Base-by-base conservation (phyloP, 495 filamentous ascomycete species). In the Hypoxylon intermedium region DNA sequence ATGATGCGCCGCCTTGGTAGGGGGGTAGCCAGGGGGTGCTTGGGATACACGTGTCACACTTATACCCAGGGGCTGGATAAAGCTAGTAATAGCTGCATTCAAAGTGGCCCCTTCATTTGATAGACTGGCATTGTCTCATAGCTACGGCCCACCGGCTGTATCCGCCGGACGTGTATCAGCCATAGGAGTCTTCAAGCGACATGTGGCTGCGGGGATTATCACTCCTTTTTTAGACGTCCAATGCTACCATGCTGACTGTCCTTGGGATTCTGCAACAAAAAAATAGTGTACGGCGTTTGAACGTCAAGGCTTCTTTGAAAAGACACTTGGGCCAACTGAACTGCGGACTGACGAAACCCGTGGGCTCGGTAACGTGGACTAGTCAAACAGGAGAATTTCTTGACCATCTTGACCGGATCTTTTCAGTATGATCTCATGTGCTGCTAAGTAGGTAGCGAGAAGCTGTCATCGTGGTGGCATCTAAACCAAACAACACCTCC, bases 1-100 rank as follows among this genome's bases (percentile, higher is more conserved):
- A 48, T 48, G 18, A 13, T 16, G 24, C 13, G 24, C 20, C 13
- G 44, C n/a, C 16, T 2, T 47, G 19, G 46, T 36, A 36, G 31
- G 16, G 1, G n/a, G 4, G 30, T 13, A 24, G 31, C 24, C 3
- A 28, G 16, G 45, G 30, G 18, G 20, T 20, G 18, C 20, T 38
- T 50, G 47, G 20, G 21, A 15, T 50, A 50, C 47, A 50, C 47
- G 47, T 50, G 47, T 50, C 20, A 50, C 19, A 16, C 20, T 34
- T 33, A 15, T 37, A 28, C 47, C 47, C 47, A 34, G 28, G 45
- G 28, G 2, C n/a, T 46, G 43, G 38, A 46, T 46, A 46, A 46
- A 30, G 43, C 43, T 46, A 46, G 43, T 46, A 30, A 46, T 46
- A 24, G 24, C 24, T 33, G 43, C 43, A 46, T 46, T 41, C 38